These are phyloP conservation scores for Sclerotinia borealis DNA, from an alignment of 2,329 filamentous ascomycete species.

Conservation along the genomic window DNA sequence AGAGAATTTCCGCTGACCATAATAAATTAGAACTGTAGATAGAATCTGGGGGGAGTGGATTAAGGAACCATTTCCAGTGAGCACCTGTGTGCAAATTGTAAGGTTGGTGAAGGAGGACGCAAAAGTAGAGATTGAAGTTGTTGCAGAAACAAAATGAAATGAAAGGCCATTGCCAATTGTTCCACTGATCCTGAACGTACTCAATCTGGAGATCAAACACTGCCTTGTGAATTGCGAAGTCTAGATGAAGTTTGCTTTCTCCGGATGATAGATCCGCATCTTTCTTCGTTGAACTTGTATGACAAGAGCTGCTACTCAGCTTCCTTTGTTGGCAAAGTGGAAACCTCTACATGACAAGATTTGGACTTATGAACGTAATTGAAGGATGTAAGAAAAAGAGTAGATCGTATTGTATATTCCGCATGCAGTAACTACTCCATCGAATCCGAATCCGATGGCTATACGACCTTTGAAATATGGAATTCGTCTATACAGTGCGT, in stretches of 20 bases:
- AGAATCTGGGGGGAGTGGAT: slow-evolving; percentile 11
- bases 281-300: neutral
- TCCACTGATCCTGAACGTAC: too few relatives aligned
- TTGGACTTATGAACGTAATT: too few relatives aligned
- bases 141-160: slow-evolving; percentile 10
- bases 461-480: neutral
- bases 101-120: slow-evolving; percentile 6
- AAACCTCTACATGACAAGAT: neutral
- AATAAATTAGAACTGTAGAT: neutral
- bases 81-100: slow-evolving; percentile 8
- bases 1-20: neutral
- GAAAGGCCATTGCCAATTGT: neutral
- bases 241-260: neutral
- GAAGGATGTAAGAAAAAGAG: neutral
- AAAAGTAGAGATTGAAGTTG: slow-evolving; percentile 7
- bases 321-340: neutral
- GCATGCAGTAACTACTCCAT: neutral
- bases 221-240: neutral
- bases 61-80: slow-evolving; percentile 8
- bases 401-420: too few relatives aligned
- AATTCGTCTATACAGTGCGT: neutral
- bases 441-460: neutral
- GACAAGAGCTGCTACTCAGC: neutral
- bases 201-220: neutral
- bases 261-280: neutral